Conservation (phyloP, 495 filamentous ascomycete species). For the Podospora sp. region DNA sequence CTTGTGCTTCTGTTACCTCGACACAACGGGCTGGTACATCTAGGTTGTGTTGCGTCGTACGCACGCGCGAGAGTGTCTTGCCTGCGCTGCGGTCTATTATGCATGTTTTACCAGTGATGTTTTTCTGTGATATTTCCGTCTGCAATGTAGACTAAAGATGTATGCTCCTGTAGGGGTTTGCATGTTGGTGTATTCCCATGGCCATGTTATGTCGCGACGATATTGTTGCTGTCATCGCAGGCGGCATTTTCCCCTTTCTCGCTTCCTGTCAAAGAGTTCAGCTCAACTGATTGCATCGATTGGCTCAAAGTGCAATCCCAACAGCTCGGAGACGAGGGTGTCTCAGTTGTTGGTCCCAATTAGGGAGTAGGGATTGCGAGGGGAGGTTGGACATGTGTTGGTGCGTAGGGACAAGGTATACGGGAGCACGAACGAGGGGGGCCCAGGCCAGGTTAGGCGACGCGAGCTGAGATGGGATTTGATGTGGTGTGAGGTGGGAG, state of each 20-base stretch:
- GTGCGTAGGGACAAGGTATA: not conserved
- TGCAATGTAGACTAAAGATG: not conserved
- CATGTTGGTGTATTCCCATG: not conserved
- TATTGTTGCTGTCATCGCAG: too few species aligned
- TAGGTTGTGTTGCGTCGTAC: not conserved
- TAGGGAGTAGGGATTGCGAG: not conserved
- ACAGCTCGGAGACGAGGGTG: constrained; percentile 14
- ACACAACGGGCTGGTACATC: not conserved
- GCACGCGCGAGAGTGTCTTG: not conserved
- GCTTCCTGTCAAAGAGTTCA: not conserved
- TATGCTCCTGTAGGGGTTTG: not conserved
- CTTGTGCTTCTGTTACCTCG: not conserved
- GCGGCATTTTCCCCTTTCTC: not conserved
- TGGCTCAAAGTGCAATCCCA: constrained; percentile 4
- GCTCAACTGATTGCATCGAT: not conserved
- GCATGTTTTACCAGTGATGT: not conserved
- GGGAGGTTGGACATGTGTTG: not conserved
- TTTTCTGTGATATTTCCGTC: not conserved
- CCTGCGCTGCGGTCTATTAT: not conserved
- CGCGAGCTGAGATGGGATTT: not conserved
- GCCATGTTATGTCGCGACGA: too few species aligned
- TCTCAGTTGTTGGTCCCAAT: constrained; percentile 28
- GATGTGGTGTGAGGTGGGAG: not conserved
- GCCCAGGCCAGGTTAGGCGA: not conserved
- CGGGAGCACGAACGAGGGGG: not conserved